Base-by-base conservation (phyloP, 352 stramenopile genomes). In the Peronosclerospora sorghi region DNA sequence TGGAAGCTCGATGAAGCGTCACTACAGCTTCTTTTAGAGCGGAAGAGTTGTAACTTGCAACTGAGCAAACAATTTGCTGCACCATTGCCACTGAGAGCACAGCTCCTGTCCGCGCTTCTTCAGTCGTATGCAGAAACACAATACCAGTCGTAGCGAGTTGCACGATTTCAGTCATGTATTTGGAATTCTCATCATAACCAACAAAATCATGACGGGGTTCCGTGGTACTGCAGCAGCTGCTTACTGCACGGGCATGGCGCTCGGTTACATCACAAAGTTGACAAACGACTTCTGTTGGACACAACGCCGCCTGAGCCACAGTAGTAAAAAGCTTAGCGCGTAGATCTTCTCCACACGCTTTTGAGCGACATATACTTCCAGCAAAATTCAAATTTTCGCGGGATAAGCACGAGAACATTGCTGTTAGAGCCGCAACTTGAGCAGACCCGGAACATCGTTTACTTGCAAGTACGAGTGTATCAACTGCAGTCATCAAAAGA, bases 51-150 rank as follows among this genome's bases (percentile, higher is more conserved):
- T 20, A 35, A 36, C 37, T 37, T 29, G 47, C 50, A 40, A 73
- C 36, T 30, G 48, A 59, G 17, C 55, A 63, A 38, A 71, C 64
- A 10, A 48, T 41, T 14, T 62, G 64, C 30, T 71, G 52, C 4
- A 73, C 46, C 35, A 75, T 45, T 10, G 45, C 45, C 9, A 71
- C 24, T 5, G 67, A 68, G 35, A 59, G 41, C 12, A 77, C 48
- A 14, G 73, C 60, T 5, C 48, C 51, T 35, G 36, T 37, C 2
- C 67, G 62, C 10, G 60, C 52, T 42, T 59, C 47, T 46, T 64
- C 53, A 2, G 62, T 77, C 7, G 61, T 68, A 34, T 82, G 69
- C 3, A 82, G 38, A 43, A 79, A 46, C 27, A 79, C 61, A 38
- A 82, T 70, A 14, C 64, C 64, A 20, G 26, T 48, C 4, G 65